A percentile compares a stretch with the other conserved stretches of the same genome.
Evolutionary conservation across 139 green algal species (phyloP).

Genomic region (Tetraselmis striata): DNA sequence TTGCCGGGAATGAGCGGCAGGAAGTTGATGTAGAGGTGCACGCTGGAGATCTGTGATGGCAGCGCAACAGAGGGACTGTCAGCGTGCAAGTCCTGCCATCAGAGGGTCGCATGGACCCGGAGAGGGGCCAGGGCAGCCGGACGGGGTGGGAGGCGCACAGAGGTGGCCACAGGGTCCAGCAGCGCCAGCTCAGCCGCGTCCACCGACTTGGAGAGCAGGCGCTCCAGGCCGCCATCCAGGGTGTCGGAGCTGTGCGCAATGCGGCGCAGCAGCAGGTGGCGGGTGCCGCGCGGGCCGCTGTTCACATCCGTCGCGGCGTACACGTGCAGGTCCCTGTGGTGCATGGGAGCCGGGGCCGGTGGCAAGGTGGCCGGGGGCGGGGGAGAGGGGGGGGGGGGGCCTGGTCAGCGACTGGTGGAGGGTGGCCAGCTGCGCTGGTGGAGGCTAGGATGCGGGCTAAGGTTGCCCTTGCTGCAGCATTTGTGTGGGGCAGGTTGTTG

Average conservation of each 20-base stretch:
- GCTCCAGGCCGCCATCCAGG: constrained; percentile 17
- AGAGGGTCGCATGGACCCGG: too few relatives aligned
- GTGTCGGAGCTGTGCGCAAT: constrained; percentile 18
- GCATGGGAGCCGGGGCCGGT: too few relatives aligned
- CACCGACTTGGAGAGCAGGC: constrained; percentile 19
- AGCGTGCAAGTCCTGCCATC: too few relatives aligned
- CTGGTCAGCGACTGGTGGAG: too few relatives aligned
- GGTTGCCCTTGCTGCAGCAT: too few relatives aligned
- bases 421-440: too few relatives aligned
- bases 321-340: constrained; percentile 26
- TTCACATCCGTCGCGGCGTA: constrained; percentile 7
- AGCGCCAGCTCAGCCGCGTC: constrained; percentile 19
- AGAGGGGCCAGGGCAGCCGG: too few relatives aligned
- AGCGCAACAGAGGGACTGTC: background rate
- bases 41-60: background rate
- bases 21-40: constrained; percentile 24
- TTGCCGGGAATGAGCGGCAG: constrained; percentile 9
- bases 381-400: too few relatives aligned
- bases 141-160: too few relatives aligned
- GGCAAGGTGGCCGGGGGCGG: too few relatives aligned
- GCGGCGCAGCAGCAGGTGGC: constrained; percentile 18
- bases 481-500: too few relatives aligned
- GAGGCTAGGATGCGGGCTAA: too few relatives aligned
- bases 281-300: background rate
- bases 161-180: background rate